A percentile compares a stretch with the other conserved stretches of the same genome.
Conservation (phyloP, 177 flowering plant species). For the Tripterygium wilfordii region DNA sequence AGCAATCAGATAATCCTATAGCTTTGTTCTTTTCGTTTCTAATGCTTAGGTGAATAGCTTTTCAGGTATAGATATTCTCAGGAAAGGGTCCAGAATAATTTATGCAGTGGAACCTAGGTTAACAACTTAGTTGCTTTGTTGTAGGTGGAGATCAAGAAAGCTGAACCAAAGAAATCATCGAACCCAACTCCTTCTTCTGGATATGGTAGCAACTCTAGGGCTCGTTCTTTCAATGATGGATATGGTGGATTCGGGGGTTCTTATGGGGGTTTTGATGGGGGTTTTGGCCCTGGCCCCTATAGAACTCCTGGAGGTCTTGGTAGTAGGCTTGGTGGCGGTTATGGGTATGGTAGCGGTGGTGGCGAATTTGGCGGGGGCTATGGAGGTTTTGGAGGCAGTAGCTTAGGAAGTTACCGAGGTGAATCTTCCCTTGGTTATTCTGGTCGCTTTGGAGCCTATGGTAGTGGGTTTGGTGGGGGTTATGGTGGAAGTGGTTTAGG, state of each 20-base stretch:
- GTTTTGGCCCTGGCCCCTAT: slow-evolving; percentile 56
- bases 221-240: slow-evolving; percentile 45
- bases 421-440: slow-evolving; percentile 63
- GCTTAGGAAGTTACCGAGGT: slow-evolving; percentile 57
- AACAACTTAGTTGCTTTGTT: slow-evolving; percentile 68
- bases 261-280: slow-evolving; percentile 50
- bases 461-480: slow-evolving; percentile 51
- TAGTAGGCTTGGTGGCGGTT: slow-evolving; percentile 41
- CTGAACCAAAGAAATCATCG: slow-evolving; percentile 88
- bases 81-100: slow-evolving; percentile 18
- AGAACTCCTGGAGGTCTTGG: slow-evolving; percentile 51
- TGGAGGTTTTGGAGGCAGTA: slow-evolving; percentile 47
- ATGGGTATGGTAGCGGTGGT: slow-evolving; percentile 42
- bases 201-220: slow-evolving; percentile 65
- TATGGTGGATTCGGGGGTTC: slow-evolving; percentile 49
- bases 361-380: slow-evolving; percentile 54
- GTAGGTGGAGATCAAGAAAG: slow-evolving; percentile 98
- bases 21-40: slow-evolving; percentile 2
- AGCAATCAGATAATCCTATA: neutral
- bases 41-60: slow-evolving; percentile 15
- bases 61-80: slow-evolving; percentile 17
- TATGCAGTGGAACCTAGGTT: slow-evolving; percentile 45
- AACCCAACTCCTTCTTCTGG: slow-evolving; percentile 46
- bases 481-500: slow-evolving; percentile 41
- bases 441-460: slow-evolving; percentile 64